Base-by-base conservation (phyloP, 345 rosid species). In the Salix exigua region DNA sequence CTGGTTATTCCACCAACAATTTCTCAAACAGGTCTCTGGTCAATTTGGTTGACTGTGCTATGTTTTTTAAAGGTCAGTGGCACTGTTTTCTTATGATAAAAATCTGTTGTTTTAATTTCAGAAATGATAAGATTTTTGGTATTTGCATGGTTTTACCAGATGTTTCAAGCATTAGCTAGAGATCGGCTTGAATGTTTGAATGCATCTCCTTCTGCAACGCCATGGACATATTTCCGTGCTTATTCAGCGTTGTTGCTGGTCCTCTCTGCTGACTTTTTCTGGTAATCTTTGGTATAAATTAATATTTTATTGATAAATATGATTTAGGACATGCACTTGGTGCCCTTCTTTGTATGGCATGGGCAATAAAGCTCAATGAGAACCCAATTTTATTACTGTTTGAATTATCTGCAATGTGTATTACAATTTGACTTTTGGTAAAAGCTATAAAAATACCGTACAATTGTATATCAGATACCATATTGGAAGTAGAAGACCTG, bases 131-230 rank as follows among this genome's bases (percentile, higher is more conserved):
- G 71, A 28, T 70, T 60, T 67, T 70, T 40, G 8, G 25, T 55
- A 44, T 61, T 48, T 78, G 60, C 72, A 31, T 65, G 77, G 30
- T 65, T 73, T 65, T 23, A 14, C 61, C 86, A 92, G 99, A 92
- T 93, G 99, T 93, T 93, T 90, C 99, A 96, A 92, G 97, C 97
- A 79, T 85, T 96, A 89, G 97, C 93, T 72, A 91, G 97, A 85
- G 99, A 96, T 85, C 92, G 99, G 71, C 94, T 96, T 79, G 99
- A 96, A 77, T 89, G 91, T 63, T 81, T 96, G 87, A 93, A 96
- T 85, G 94, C 99, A 68, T 96, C 99, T 81, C 99, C 98, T 78
- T 88, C 97, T 73, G 92, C 95, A 74, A 88, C 89, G 26, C 92
- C 94, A 1, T 90, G 97, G 97, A 87, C 89, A 78, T 92, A 93